Evolutionary conservation across 768 basidiomycete species (phyloP), one percentile per base, ranked within the genome.

Genomic region (Royoungia palumana): DNA sequence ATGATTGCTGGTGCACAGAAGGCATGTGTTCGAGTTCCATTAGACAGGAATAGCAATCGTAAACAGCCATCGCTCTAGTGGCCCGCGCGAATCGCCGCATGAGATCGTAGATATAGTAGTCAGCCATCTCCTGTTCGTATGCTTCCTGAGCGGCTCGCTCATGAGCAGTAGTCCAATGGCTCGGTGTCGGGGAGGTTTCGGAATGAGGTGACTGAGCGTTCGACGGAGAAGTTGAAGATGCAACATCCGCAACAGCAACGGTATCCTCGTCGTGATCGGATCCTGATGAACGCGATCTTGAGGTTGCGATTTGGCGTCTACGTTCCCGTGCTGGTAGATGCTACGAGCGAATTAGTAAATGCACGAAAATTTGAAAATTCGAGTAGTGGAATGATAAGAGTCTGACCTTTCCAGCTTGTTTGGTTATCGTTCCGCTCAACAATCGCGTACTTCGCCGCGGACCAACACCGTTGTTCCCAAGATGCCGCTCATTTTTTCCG

Each of bases 21-120:
- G 93, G 89, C 54, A 99, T 71, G 58, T 76, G 74, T 63, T 89
- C 87, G 39, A 98, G 72, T 63, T 87, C 85, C 36, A 79, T 78
- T 35, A 96, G 65, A 64, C 88, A 90, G 60, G 75, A 74, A 57
- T 78, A 76, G 58, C 85, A 87, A 60, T 91, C 83, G 69, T 89
- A 96, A 58, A 79, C 67, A 20, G 87, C 79, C 61, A 94, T 70
- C 25, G 83, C 80, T 55, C 82, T 75, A n/a, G 81, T 79, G 13
- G 93, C 94, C 45, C 76, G 78, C 10, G 88, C 95, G 66, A 93
- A 95, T 47, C 76, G 76, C 53, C 89, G 80, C 69, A 89, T 80
- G 38, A 94, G 75, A 59, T 85, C 80, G 59, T 93, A 87, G 46
- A 96, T 75, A 68, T 88, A 86, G 59, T 87, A 77, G 46, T 95